Evolutionary conservation across 2,329 filamentous ascomycete genomes (phyloP).

Genomic region (Colletotrichum lindemuthianum): DNA sequence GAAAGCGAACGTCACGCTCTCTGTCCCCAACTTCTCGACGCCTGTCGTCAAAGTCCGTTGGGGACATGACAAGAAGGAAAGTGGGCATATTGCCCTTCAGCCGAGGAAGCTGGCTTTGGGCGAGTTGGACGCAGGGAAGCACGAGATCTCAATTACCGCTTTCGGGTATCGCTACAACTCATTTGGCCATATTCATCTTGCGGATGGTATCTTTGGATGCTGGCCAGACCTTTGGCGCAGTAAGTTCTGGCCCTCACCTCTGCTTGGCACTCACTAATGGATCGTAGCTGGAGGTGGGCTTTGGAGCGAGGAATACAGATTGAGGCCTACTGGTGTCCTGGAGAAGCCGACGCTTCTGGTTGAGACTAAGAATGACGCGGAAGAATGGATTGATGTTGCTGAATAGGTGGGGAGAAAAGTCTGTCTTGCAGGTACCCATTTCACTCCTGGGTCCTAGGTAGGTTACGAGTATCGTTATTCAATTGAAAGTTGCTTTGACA

Average conservation of each 20-base stretch:
- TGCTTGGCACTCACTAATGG: not conserved
- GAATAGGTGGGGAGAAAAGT: conserved; percentile 1
- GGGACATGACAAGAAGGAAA: not conserved
- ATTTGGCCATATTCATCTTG: conserved; percentile 26
- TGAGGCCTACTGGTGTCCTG: conserved; percentile 17
- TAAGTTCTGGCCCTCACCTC: not conserved
- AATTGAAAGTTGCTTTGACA: too few relatives aligned
- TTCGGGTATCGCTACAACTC: conserved; percentile 27
- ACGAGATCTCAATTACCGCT: conserved; percentile 17
- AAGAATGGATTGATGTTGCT: conserved; percentile 18
- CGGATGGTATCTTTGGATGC: conserved; percentile 7
- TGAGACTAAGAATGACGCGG: not conserved
- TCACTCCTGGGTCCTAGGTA: too few relatives aligned
- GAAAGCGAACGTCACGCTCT: conserved; percentile 11
- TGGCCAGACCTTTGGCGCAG: conserved; percentile 16
- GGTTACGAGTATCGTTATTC: too few relatives aligned
- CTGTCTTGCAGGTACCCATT: not conserved
- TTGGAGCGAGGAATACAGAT: conserved; percentile 21
- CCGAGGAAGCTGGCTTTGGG: conserved; percentile 12
- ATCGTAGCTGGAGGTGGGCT: not conserved
- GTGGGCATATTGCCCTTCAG: conserved; percentile 22
- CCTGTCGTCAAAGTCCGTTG: conserved; percentile 27
- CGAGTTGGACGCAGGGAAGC: conserved; percentile 3
- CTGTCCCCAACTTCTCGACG: conserved; percentile 21
- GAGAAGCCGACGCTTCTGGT: conserved; percentile 21